Evolutionary conservation across 73 alveolate species (phyloP).

Genomic region (Uronychia binucleata): DNA sequence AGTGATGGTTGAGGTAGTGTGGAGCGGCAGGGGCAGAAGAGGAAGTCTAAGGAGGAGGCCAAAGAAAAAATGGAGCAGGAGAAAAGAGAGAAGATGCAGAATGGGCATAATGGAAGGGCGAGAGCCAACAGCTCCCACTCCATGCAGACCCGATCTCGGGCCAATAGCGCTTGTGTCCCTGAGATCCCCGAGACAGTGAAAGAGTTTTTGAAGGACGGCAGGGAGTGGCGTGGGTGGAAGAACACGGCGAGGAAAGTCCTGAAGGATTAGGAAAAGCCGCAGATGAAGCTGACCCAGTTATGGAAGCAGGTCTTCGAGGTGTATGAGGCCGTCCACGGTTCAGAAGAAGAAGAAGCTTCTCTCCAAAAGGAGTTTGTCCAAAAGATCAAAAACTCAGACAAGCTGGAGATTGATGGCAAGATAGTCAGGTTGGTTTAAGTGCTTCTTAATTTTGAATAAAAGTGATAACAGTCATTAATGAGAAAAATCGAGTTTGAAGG

Average conservation of each 20-base stretch:
- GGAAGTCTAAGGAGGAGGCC: conserved; percentile 34
- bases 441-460: background rate
- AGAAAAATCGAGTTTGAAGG: background rate
- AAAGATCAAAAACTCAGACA: background rate
- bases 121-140: background rate
- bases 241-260: conserved; percentile 25
- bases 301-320: background rate
- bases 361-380: background rate
- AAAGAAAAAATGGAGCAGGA: background rate
- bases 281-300: conserved; percentile 18
- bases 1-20: conserved; percentile 1
- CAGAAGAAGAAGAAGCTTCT: background rate
- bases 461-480: background rate
- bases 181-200: conserved; percentile 21
- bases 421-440: background rate
- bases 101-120: conserved; percentile 14
- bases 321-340: background rate
- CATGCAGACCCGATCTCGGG: background rate
- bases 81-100: background rate
- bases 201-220: conserved; percentile 10
- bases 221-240: conserved; percentile 43
- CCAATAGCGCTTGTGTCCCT: background rate
- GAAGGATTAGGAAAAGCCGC: conserved; percentile 22
- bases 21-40: conserved; percentile 37
- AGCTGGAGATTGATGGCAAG: background rate